Evolutionary conservation across 306 rosid species (phyloP).

Genomic region (Gynostemma pentaphyllum): DNA sequence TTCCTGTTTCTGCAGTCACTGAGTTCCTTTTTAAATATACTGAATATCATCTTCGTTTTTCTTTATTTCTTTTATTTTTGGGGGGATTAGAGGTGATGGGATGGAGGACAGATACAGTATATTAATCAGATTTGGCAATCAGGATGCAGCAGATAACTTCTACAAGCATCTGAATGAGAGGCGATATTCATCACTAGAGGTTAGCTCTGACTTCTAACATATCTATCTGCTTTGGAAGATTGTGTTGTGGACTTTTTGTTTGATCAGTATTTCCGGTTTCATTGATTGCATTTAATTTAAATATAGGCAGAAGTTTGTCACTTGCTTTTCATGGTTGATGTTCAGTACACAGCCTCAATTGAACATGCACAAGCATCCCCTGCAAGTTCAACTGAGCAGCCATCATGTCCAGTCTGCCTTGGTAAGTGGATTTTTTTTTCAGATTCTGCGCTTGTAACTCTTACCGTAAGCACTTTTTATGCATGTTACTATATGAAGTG

Average conservation of each 20-base stretch:
- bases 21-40: neutral
- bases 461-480: neutral
- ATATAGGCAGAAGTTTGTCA: conserved; percentile 63
- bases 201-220: conserved; percentile 8
- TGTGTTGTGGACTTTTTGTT: neutral
- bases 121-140: conserved; percentile 63
- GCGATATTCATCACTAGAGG: conserved; percentile 86
- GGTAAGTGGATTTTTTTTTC: conserved; percentile 24
- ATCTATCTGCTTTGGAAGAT: neutral
- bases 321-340: conserved; percentile 70
- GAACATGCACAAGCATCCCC: conserved; percentile 72
- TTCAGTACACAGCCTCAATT: conserved; percentile 76
- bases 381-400: conserved; percentile 67
- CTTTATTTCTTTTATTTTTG: neutral
- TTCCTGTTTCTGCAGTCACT: neutral
- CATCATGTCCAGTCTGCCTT: conserved; percentile 88
- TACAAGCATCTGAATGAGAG: conserved; percentile 59
- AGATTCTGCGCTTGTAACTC: neutral
- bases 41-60: neutral
- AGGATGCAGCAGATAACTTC: conserved; percentile 61
- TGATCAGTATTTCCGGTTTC: neutral
- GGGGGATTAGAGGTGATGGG: conserved; percentile 48
- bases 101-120: conserved; percentile 75
- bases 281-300: neutral
- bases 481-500: neutral